A percentile compares a stretch with the other conserved stretches of the same genome.
Conservation (phyloP, 1,284 basidiomycete genomes). For the Malassezia furfur region DNA sequence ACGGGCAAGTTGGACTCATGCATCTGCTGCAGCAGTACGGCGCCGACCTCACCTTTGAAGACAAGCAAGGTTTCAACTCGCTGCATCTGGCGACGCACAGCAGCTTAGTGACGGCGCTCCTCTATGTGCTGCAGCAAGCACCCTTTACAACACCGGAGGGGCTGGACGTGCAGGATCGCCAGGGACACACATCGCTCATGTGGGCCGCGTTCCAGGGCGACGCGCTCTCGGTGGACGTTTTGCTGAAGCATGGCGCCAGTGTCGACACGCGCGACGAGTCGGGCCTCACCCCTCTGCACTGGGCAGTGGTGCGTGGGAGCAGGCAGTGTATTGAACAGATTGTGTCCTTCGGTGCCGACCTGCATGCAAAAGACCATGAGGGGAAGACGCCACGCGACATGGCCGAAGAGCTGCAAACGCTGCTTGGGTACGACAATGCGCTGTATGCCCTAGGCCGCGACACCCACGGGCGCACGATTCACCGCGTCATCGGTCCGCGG, state of each 20-base stretch:
- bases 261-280: constrained; percentile 66
- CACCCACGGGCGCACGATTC: constrained; percentile 54
- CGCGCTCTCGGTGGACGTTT: constrained; percentile 79
- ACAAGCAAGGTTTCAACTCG: constrained; percentile 92
- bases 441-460: constrained; percentile 63
- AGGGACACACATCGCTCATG: constrained; percentile 92
- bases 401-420: constrained; percentile 72
- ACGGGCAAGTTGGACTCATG: constrained; percentile 87
- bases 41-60: constrained; percentile 80
- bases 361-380: constrained; percentile 69
- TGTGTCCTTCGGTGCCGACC: constrained; percentile 72
- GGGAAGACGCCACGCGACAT: constrained; percentile 86
- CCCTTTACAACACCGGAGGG: constrained; percentile 50
- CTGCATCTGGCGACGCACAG: constrained; percentile 91
- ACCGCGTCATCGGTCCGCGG: neutral
- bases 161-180: constrained; percentile 56
- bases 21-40: constrained; percentile 78
- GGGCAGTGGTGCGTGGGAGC: constrained; percentile 97
- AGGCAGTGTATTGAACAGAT: constrained; percentile 70
- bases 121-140: constrained; percentile 74
- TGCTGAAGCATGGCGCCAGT: constrained; percentile 78
- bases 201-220: constrained; percentile 99
- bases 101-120: constrained; percentile 80
- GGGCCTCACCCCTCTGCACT: constrained; percentile 84
- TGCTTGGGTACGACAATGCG: constrained; percentile 76